Evolutionary conservation across 1,284 basidiomycete genomes (phyloP), one percentile per base, ranked within the genome.

Genomic region (Farysia itapuensis): DNA sequence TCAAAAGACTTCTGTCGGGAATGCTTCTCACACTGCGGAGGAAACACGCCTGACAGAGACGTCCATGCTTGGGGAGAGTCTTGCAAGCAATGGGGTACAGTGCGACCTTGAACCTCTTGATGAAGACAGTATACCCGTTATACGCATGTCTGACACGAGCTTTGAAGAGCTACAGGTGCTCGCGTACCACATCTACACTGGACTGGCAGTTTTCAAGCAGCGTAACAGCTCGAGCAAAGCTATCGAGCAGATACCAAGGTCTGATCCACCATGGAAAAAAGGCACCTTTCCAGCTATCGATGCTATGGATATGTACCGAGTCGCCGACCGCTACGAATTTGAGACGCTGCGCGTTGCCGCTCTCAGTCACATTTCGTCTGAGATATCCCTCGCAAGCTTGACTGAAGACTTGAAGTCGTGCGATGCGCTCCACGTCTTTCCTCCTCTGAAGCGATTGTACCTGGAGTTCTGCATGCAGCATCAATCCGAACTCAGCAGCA

Each of bases 281-380:
- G 37, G 28, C 18, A n/a, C 4, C 7, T 29, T 41, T 4, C 11
- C 30, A 2, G 40, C 49, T 1, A 35, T 35, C 1, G 37, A 42
- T 12, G 49, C 43, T 2, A 23, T 46, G 12, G 49, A 30, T 9
- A 41, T 46, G 39, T 42, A 42, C 23, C 38, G 43, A 5, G 29
- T 46, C 16, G 39, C 43, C 4, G 43, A 52, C 35, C 45, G 35
- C 25, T 52, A 38, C 22, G 29, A 14, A 13, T 6, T 46, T 8
- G 8, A 13, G 4, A 28, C 15, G 13, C 19, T 52, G 23, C 43
- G 49, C 12, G 2, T 7, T 2, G 26, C 25, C 13, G 43, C 49
- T 15, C 33, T 41, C 5, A n/a, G 15, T 11, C 37, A 41, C 23
- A 45, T 52, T 20, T 16, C 32, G 2, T 2, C 20, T 14, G 18